Evolutionary conservation across 495 filamentous ascomycete species (phyloP).

Genomic region (Penicillium verhagenii): DNA sequence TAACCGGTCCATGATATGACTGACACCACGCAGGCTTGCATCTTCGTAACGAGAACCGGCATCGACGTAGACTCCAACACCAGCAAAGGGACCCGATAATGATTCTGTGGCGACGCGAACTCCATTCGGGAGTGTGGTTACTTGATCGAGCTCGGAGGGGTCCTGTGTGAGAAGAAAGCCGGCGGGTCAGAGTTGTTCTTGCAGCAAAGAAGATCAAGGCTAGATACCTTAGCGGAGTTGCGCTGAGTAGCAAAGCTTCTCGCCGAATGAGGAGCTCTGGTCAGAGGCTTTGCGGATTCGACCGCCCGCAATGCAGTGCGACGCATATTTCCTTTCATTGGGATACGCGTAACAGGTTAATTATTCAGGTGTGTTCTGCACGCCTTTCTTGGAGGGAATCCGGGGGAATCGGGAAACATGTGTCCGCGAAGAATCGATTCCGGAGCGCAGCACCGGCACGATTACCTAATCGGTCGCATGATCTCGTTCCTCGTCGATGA

Average conservation of each 20-base stretch:
- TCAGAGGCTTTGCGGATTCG: conserved; percentile 42
- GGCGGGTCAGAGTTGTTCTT: conserved; percentile 4
- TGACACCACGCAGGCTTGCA: conserved; percentile 78
- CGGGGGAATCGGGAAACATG: conserved; percentile 14
- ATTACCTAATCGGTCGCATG: conserved; percentile 14
- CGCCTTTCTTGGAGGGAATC: conserved; percentile 11
- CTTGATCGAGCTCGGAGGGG: conserved; percentile 79
- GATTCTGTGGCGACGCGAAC: conserved; percentile 94
- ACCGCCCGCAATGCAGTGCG: conserved; percentile 47
- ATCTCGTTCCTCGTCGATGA: neutral
- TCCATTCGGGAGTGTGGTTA: conserved; percentile 91
- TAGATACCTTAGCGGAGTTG: conserved; percentile 40
- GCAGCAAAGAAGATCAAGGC: neutral
- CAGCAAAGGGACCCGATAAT: conserved; percentile 91
- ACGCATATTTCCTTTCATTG: conserved; percentile 34
- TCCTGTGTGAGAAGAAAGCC: conserved; percentile 55
- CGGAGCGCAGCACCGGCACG: conserved; percentile 21
- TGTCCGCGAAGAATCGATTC: conserved; percentile 27
- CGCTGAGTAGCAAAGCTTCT: conserved; percentile 44
- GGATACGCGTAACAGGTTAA: conserved; percentile 2
- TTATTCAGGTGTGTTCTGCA: conserved; percentile 5
- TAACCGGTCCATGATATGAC: conserved; percentile 92
- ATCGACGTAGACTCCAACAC: conserved; percentile 94
- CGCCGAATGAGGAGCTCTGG: conserved; percentile 37
- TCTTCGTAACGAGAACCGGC: conserved; percentile 95